Evolutionary conservation across 257 asterid species (phyloP), one percentile per base, ranked within the genome.

Genomic region (Ocimum tenuiflorum): DNA sequence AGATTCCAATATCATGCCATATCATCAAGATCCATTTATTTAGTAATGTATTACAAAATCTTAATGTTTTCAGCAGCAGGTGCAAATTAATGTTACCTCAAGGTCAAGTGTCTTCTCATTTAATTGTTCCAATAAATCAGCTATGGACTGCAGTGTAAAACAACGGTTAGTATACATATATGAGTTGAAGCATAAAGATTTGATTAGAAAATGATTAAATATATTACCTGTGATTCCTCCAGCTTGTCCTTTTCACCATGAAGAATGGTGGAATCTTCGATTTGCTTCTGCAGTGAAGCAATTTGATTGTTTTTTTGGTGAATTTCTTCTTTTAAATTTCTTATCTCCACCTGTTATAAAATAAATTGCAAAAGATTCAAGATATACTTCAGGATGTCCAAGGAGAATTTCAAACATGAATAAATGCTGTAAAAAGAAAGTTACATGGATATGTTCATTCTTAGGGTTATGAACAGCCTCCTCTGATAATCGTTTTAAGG

Each of bases 91-190:
- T 3, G 38, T 78, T 85, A 90, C 99, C 99, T 90, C 99, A 75
- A 94, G 99, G 75, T 94, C 99, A 80, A 94, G 84, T 53, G 97
- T 81, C 78, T 90, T 90, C 87, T 90, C 96, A 78, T 90, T 82
- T 73, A 94, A 77, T 75, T 88, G 97, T 29, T 79, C 91, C 85
- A 79, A 48, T 22, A 94, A 79, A 80, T 90, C 95, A 73, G 89
- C 75, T 61, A 85, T 71, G 24, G 85, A 56, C 97, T 94, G 95
- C 84, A 79, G 67, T 63, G 48, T 41, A 50, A 76, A 51, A 17
- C 48, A 74, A 51, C 24, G 73, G 50, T 74, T 78, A 62, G 19
- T 36, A 43, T 6, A 12, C 12, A 50, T 38, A 65, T 36, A 60
- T 60, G 69, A 35, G 54, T 36, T 45, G 24, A 47, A 49, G 42